A percentile compares a stretch with the other conserved stretches of the same genome.
phyloP scores from a whole-genome alignment of 805 yeast genomes.

The Schwanniomyces vanrijiae region DNA sequence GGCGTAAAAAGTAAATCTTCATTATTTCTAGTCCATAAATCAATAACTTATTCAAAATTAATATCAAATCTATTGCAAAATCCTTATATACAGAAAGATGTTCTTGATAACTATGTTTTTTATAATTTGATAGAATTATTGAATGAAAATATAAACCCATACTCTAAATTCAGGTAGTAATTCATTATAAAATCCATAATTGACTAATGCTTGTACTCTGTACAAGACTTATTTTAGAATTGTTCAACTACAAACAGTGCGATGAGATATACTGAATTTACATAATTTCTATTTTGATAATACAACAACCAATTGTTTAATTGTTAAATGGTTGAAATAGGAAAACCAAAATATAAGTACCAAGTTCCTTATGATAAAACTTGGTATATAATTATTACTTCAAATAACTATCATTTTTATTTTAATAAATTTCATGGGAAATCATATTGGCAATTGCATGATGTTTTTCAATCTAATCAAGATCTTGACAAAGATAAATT shows the following conservation, averaged over 20 bases:
- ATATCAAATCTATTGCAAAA: too few relatives aligned
- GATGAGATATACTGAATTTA: neutral
- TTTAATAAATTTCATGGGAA: slow-evolving; percentile 16
- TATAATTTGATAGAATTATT: too few relatives aligned
- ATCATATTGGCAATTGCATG: slow-evolving; percentile 37
- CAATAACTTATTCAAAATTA: too few relatives aligned
- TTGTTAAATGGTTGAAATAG: slow-evolving; percentile 2
- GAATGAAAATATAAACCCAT: too few relatives aligned
- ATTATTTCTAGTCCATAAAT: too few relatives aligned
- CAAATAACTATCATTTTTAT: slow-evolving; percentile 29
- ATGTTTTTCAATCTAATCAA: slow-evolving; percentile 15
- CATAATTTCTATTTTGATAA: neutral
- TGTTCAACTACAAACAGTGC: neutral
- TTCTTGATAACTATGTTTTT: too few relatives aligned
- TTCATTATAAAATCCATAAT: too few relatives aligned
- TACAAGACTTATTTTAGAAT: too few relatives aligned
- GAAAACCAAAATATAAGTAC: slow-evolving; percentile 18
- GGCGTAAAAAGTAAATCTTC: too few relatives aligned
- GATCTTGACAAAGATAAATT: slow-evolving; percentile 23
- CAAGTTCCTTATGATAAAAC: slow-evolving; percentile 14
- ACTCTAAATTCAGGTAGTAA: too few relatives aligned
- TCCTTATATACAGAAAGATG: too few relatives aligned
- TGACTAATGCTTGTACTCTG: too few relatives aligned
- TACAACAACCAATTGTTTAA: neutral
- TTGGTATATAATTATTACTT: slow-evolving; percentile 32